Base-by-base conservation (phyloP, 2,329 filamentous ascomycete species). In the Dendrostoma leiphaemia region DNA sequence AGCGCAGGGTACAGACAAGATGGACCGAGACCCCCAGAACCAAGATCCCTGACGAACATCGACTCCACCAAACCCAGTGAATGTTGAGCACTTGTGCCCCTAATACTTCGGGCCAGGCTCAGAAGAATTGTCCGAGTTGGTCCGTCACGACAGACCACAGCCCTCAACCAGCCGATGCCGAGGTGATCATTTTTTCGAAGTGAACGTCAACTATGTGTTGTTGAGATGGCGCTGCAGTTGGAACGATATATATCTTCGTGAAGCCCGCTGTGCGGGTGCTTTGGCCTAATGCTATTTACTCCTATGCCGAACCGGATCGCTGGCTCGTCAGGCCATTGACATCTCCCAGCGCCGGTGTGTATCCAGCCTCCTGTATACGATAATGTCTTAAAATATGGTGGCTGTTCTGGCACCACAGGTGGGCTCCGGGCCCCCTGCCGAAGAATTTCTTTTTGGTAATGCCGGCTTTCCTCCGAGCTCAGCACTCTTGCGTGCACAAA, bases 391-490 rank as follows among this genome's bases (percentile, higher is more conserved):
- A 32, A 2, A 26, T 41, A 21, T 21, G 23, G 26, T 26, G 38
- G 17, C 38, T 31, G 19, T 47, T 31, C 29, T 48, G 46, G 21
- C 17, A 28, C 26, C 32, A 48, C 46, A 48, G 34, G 46, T 19
- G 19, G 35, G 46, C 46, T 38, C 46, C 46, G 24, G 46, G 46
- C 46, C 46, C 46, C 46, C 6, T 21, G 46, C 35, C 46, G 32
- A 6, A 41, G 38, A 21, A 21, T 41, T 21, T 41, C 38, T 41
- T 26, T n/a, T 19, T 37, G 37, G 10, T 10, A 40, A n/a, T n/a
- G n/a, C n/a, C n/a, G n/a, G n/a, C n/a, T n/a, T n/a, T n/a, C n/a
- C n/a, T n/a, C n/a, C n/a, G n/a, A n/a, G n/a, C n/a, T n/a, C n/a
- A n/a, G n/a, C n/a, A n/a, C n/a, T n/a, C n/a, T 41, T 26, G 19